phyloP scores from a whole-genome alignment of 2,329 filamentous ascomycete species.

The Tolypocladium tropicale region DNA sequence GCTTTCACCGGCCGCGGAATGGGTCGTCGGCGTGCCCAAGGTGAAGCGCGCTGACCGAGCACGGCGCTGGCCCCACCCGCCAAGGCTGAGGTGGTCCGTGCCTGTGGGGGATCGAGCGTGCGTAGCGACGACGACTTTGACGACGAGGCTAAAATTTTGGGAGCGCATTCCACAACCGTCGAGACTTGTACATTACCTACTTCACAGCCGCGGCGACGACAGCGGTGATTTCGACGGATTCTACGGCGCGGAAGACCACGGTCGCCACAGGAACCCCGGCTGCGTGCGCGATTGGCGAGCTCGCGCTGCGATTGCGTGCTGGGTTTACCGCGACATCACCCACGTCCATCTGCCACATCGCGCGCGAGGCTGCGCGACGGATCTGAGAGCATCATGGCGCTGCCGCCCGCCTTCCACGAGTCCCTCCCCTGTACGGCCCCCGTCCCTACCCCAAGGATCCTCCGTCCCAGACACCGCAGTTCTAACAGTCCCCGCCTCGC shows the following conservation, averaged over 20 bases:
- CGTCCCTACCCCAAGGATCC: slow-evolving; percentile 1
- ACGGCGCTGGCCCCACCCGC: not conserved
- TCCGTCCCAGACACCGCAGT: no score
- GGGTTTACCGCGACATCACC: not conserved
- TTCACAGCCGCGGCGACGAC: no score
- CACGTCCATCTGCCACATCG: no score
- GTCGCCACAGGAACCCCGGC: not conserved
- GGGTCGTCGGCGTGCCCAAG: no score
- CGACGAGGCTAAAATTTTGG: not conserved
- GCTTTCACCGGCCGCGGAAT: no score
- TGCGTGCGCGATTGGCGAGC: not conserved
- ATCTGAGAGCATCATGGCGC: slow-evolving; percentile 10
- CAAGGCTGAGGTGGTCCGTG: not conserved
- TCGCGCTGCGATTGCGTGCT: not conserved
- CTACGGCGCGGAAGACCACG: no score
- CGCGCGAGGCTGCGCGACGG: not conserved
- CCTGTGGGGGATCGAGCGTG: not conserved
- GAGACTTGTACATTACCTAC: not conserved
- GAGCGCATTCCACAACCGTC: not conserved
- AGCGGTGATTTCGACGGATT: no score
- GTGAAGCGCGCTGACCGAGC: not conserved
- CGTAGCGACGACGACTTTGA: no score
- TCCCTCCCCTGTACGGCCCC: slow-evolving; percentile 62
- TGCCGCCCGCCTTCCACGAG: slow-evolving; percentile 49
- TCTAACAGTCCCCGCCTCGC: no score